Evolutionary conservation across 805 yeast genomes (phyloP).

Genomic region (Ogataea methanolica): DNA sequence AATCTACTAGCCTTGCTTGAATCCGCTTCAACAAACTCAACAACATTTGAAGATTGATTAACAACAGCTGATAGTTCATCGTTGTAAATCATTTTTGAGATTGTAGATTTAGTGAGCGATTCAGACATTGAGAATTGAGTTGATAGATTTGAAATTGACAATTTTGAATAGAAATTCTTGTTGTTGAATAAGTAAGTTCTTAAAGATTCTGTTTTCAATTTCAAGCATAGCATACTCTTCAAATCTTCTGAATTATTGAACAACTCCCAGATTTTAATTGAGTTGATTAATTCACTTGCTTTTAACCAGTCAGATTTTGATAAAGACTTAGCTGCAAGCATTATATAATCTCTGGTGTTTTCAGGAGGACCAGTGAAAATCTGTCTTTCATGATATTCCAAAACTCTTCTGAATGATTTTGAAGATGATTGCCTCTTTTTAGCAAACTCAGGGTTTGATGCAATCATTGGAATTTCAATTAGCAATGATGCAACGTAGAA

Average conservation of each 20-base stretch:
- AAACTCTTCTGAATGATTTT: slow-evolving; percentile 84
- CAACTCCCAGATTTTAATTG: slow-evolving; percentile 83
- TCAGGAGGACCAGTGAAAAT: slow-evolving; percentile 98
- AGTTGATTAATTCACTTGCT: slow-evolving; percentile 64
- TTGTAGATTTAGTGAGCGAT: slow-evolving; percentile 53
- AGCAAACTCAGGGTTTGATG: slow-evolving; percentile 63
- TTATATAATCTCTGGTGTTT: slow-evolving; percentile 86
- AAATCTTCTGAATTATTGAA: slow-evolving; percentile 64
- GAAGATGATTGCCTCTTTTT: slow-evolving; percentile 48
- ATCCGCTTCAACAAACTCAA: slow-evolving; percentile 70
- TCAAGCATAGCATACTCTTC: slow-evolving; percentile 66
- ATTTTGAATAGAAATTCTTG: slow-evolving; percentile 68
- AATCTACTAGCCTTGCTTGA: slow-evolving; percentile 64
- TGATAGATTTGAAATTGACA: slow-evolving; percentile 64
- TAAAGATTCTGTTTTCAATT: slow-evolving; percentile 85
- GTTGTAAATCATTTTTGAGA: slow-evolving; percentile 69
- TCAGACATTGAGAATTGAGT: slow-evolving; percentile 59
- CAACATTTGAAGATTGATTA: slow-evolving; percentile 57
- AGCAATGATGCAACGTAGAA: slow-evolving; percentile 86
- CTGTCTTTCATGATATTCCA: slow-evolving; percentile 91
- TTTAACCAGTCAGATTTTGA: slow-evolving; percentile 86
- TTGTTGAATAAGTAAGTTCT: slow-evolving; percentile 89
- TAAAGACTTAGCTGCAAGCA: slow-evolving; percentile 86
- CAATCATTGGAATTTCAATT: slow-evolving; percentile 88
- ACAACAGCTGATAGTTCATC: slow-evolving; percentile 76